phyloP scores from a whole-genome alignment of 352 stramenopile genomes.

The Phytophthora macrochlamydospora region DNA sequence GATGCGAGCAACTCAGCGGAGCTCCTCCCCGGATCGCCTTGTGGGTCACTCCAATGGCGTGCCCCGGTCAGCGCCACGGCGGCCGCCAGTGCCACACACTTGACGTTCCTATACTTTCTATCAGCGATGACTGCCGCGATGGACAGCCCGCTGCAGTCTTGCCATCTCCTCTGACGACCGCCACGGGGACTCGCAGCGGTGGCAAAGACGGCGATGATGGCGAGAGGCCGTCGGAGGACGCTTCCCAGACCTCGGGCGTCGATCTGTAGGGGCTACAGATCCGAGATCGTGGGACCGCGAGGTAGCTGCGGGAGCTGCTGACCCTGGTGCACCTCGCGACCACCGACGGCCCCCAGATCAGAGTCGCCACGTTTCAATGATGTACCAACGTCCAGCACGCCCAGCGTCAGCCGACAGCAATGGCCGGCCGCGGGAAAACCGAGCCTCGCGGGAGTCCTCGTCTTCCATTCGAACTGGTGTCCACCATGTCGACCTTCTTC shows the following conservation, averaged over 20 bases:
- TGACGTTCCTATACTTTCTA: neutral
- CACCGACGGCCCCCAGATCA: neutral
- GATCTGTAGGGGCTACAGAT: no score
- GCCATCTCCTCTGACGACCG: neutral
- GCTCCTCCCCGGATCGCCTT: neutral
- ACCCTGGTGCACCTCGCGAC: neutral
- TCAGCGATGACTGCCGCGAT: conserved; percentile 6
- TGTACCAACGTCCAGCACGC: neutral
- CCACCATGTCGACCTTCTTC: neutral
- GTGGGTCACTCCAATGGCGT: conserved; percentile 23
- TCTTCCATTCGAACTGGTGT: conserved; percentile 23
- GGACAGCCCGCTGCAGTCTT: neutral
- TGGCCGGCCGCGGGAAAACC: neutral
- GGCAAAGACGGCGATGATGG: conserved; percentile 16
- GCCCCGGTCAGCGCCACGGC: conserved; percentile 9
- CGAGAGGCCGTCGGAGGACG: neutral
- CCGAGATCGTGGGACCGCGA: neutral
- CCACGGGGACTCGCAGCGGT: conserved; percentile 22
- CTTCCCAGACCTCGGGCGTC: no score
- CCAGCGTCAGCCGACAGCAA: neutral
- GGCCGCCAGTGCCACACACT: conserved; percentile 15
- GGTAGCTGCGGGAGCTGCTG: neutral
- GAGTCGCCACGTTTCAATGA: neutral
- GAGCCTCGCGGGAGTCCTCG: neutral
- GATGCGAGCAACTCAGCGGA: conserved; percentile 11